These are phyloP conservation scores for Trebouxia gelatinosa DNA, from an alignment of 163 green algal genomes.

Conservation along the genomic window DNA sequence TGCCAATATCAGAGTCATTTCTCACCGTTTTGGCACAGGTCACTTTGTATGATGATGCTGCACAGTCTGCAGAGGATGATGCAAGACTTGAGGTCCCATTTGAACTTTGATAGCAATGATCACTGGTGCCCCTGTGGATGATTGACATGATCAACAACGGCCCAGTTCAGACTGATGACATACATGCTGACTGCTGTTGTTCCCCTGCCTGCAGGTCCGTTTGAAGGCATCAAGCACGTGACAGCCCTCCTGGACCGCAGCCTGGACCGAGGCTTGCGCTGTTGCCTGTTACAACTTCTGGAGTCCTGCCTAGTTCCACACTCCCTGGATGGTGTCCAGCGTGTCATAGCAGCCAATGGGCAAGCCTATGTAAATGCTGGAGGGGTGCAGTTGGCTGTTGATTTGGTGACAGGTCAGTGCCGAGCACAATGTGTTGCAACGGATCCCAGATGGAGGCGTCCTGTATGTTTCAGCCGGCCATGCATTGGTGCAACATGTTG, in stretches of 20 bases:
- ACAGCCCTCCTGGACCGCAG: conserved; percentile 72
- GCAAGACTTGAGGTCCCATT: no score
- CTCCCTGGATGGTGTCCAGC: no score
- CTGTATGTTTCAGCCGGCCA: not conserved
- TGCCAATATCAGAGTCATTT: no score
- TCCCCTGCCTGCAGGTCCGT: conserved; percentile 69
- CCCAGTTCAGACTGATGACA: conserved; percentile 8
- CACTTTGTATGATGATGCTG: no score
- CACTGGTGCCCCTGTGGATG: no score
- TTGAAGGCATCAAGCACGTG: conserved; percentile 75
- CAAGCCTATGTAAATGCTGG: conserved; percentile 64
- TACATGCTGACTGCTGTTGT: no score
- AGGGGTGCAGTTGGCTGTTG: conserved; percentile 74
- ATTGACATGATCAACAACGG: no score
- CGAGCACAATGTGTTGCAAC: not conserved
- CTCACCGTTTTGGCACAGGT: no score
- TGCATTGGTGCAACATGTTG: no score
- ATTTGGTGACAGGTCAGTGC: conserved; percentile 61
- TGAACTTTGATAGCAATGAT: no score
- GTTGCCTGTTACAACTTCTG: conserved; percentile 76
- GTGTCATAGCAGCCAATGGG: conserved; percentile 65
- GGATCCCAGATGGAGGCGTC: not conserved
- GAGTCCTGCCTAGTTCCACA: conserved; percentile 62
- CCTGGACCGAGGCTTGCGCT: conserved; percentile 52
- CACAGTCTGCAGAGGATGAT: no score